Evolutionary conservation across 495 filamentous ascomycete species (phyloP).

Genomic region (Lepraria neglecta): DNA sequence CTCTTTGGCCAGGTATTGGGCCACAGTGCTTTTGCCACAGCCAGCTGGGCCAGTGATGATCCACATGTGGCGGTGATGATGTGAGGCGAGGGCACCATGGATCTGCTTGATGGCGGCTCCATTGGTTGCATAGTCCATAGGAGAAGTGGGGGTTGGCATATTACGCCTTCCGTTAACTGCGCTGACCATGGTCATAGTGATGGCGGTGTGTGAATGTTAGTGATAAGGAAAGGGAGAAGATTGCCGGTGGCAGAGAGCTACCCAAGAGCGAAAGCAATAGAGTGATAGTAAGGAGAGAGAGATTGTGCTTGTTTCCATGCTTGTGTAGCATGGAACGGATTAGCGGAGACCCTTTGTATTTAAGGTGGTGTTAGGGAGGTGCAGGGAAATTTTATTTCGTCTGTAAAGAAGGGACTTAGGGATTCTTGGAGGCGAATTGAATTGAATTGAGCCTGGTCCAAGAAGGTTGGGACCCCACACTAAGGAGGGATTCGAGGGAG

Average conservation of each 20-base stretch:
- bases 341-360: neutral
- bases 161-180: slow-evolving; percentile 33
- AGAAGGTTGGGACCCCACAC: slow-evolving; percentile 8
- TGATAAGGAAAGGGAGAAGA: slow-evolving; percentile 5
- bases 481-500: slow-evolving; percentile 7
- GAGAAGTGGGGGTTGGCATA: slow-evolving; percentile 22
- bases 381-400: neutral
- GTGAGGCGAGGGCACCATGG: slow-evolving; percentile 28
- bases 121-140: slow-evolving; percentile 24
- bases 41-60: slow-evolving; percentile 96
- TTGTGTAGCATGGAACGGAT: neutral
- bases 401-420: neutral
- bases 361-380: neutral
- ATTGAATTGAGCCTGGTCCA: slow-evolving; percentile 1
- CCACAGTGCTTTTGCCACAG: slow-evolving; percentile 93
- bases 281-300: neutral
- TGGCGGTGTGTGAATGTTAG: neutral
- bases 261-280: neutral
- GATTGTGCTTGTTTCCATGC: slow-evolving; percentile 7
- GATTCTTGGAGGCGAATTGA: neutral
- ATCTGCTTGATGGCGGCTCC: slow-evolving; percentile 26
- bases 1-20: slow-evolving; percentile 62
- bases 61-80: slow-evolving; percentile 75
- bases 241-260: neutral
- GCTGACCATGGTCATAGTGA: slow-evolving; percentile 40